A percentile compares a stretch with the other conserved stretches of the same genome.
Evolutionary conservation across 2,329 filamentous ascomycete genomes (phyloP).

Genomic region (Cladophialophora immunda): DNA sequence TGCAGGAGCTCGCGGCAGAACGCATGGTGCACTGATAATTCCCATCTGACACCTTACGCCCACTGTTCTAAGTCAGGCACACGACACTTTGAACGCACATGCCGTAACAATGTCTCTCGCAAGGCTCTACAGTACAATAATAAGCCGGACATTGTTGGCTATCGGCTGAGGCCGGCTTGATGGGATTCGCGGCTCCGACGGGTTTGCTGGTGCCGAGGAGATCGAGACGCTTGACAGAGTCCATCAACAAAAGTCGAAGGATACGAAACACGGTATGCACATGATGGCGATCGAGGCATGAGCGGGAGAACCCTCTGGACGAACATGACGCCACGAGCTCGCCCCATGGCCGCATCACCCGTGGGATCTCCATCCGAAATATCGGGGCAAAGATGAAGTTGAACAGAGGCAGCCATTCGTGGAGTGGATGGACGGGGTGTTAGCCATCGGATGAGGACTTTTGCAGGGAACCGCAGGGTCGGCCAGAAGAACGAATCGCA

Average conservation of each 20-base stretch:
- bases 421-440: neutral
- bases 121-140: neutral
- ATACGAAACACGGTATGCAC: slow-evolving; percentile 19
- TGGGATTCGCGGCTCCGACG: neutral
- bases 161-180: neutral
- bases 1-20: slow-evolving; percentile 32
- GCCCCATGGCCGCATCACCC: neutral
- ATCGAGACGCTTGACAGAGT: neutral
- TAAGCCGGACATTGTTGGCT: neutral
- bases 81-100: neutral
- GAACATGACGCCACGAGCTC: neutral
- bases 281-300: neutral
- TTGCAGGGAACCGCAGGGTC: neutral
- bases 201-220: neutral
- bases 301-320: neutral
- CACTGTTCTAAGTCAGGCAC: neutral
- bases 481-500: too few species aligned
- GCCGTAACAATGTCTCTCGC: neutral
- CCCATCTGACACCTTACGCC: neutral
- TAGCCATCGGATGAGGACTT: slow-evolving; percentile 1
- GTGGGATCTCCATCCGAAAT: neutral
- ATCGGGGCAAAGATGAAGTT: neutral
- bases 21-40: slow-evolving; percentile 35
- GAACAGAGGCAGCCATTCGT: neutral
- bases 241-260: slow-evolving; percentile 8